phyloP scores from a whole-genome alignment of 768 basidiomycete species.

The Suillus lakei region DNA sequence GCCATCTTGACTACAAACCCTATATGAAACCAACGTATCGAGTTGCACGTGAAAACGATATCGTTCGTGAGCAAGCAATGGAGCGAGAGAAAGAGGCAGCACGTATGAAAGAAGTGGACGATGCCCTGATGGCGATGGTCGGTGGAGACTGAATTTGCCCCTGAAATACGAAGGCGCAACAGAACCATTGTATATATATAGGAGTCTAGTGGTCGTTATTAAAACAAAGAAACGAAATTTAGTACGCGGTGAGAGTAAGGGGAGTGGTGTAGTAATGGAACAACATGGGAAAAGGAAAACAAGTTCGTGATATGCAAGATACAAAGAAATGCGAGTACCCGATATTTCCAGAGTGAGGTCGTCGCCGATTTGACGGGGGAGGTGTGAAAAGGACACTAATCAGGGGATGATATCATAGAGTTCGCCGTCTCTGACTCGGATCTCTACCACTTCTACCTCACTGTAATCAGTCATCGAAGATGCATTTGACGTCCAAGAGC shows the following conservation, averaged over 20 bases:
- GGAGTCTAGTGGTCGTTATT: conserved; percentile 5
- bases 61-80: conserved; percentile 60
- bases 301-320: conserved; percentile 15
- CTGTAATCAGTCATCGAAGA: conserved; percentile 68
- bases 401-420: conserved; percentile 75
- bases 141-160: conserved; percentile 22
- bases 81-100: conserved; percentile 58
- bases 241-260: conserved; percentile 9
- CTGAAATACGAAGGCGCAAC: conserved; percentile 11
- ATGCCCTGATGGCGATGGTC: conserved; percentile 59
- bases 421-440: conserved; percentile 80
- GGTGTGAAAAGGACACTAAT: conserved; percentile 7
- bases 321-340: conserved; percentile 3
- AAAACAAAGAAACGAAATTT: conserved; percentile 7
- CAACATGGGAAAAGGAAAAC: conserved; percentile 7
- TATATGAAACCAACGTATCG: conserved; percentile 71
- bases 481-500: conserved; percentile 70
- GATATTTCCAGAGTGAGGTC: background rate
- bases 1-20: conserved; percentile 84
- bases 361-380: background rate
- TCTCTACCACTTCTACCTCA: conserved; percentile 88
- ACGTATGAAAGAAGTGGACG: conserved; percentile 64
- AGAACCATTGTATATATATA: conserved; percentile 3
- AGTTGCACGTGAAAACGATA: conserved; percentile 66
- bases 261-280: background rate